Evolutionary conservation across 352 stramenopile species (phyloP).

Genomic region (Pythium sukuiense): DNA sequence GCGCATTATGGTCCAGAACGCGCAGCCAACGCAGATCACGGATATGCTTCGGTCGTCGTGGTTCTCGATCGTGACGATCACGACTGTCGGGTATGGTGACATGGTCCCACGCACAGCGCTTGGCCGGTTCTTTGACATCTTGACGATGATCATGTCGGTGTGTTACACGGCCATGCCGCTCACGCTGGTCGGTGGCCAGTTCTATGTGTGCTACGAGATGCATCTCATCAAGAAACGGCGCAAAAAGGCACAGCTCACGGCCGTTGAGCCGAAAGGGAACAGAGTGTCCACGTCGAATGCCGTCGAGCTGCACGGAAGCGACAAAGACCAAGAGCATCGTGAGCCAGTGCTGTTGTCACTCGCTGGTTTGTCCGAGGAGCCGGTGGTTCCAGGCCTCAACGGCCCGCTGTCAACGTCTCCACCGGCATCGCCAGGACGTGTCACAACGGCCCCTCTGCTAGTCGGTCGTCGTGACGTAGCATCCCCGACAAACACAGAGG

Average conservation of each 20-base stretch:
- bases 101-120: conserved; percentile 60
- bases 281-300: neutral
- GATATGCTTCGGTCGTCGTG: conserved; percentile 80
- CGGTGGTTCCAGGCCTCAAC: conserved; percentile 20
- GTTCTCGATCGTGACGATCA: conserved; percentile 73
- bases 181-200: conserved; percentile 71
- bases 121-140: conserved; percentile 66
- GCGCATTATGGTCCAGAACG: conserved; percentile 64
- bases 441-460: conserved; percentile 1
- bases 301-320: neutral
- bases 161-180: conserved; percentile 82
- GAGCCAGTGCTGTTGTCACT: conserved; percentile 16
- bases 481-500: neutral
- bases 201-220: conserved; percentile 62
- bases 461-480: conserved; percentile 4
- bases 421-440: neutral
- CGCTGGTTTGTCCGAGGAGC: conserved; percentile 7
- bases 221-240: conserved; percentile 37
- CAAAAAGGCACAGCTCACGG: conserved; percentile 9
- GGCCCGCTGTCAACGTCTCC: conserved; percentile 4
- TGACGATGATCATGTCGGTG: conserved; percentile 54
- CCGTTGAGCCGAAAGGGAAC: conserved; percentile 9
- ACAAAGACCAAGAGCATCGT: neutral
- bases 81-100: conserved; percentile 75
- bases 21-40: conserved; percentile 36